phyloP scores from a whole-genome alignment of 352 stramenopile species.

The Phytophthora ohioensis region DNA sequence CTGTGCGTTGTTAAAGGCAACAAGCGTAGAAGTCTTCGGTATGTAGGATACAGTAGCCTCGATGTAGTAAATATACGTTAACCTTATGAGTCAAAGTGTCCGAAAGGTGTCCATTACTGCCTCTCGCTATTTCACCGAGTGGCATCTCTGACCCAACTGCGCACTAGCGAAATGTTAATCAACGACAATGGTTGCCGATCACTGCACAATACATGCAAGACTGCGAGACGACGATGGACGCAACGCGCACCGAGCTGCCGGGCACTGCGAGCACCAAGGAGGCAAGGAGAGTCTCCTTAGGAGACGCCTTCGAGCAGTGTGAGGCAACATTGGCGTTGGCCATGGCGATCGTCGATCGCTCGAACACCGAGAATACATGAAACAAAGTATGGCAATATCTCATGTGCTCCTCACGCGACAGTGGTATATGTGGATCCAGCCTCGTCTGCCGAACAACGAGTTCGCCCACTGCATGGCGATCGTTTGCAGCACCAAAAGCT shows the following conservation, averaged over 20 bases:
- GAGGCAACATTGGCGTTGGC: background rate
- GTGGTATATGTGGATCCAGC: constrained; percentile 16
- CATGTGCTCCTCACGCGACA: constrained; percentile 36
- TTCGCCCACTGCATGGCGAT: background rate
- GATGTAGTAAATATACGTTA: constrained; percentile 31
- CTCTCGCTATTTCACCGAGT: constrained; percentile 1
- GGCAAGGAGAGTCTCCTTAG: background rate
- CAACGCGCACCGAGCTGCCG: constrained; percentile 2
- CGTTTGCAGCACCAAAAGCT: no score
- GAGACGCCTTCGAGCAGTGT: constrained; percentile 10
- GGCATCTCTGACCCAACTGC: constrained; percentile 7
- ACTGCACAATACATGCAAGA: background rate
- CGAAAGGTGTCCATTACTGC: constrained; percentile 8
- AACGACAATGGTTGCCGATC: constrained; percentile 1
- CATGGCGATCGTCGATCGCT: constrained; percentile 5
- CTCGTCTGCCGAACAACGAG: constrained; percentile 14
- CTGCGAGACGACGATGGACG: background rate
- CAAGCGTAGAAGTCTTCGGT: constrained; percentile 8
- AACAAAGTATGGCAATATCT: constrained; percentile 35
- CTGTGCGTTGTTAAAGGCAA: constrained; percentile 33
- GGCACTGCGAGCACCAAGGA: background rate
- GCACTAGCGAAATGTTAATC: constrained; percentile 30
- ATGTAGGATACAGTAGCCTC: constrained; percentile 22
- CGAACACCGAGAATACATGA: constrained; percentile 27
- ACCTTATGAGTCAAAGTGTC: constrained; percentile 14